Percentiles rank a stretch among this genome's conserved stretches.
phyloP scores from a whole-genome alignment of 179 eudicot species.

The Gypsophila paniculata region DNA sequence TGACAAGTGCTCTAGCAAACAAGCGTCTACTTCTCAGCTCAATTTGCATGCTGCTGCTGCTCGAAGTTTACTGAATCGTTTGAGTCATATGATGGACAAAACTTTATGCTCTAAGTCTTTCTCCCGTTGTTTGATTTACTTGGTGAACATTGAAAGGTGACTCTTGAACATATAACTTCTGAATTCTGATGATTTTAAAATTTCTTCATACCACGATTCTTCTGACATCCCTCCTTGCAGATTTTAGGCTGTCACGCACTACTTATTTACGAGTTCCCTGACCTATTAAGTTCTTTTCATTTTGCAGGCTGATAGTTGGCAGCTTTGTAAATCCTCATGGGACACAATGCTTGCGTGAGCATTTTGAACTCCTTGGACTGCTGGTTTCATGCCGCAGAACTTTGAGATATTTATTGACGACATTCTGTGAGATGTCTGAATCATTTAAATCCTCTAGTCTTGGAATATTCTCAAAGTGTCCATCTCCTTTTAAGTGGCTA shows the following conservation, averaged over 20 bases:
- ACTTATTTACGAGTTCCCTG: not conserved
- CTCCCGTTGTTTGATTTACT: conserved; percentile 36
- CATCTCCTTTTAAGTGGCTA: conserved; percentile 57
- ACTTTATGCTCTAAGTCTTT: conserved; percentile 45
- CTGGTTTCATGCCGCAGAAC: conserved; percentile 67
- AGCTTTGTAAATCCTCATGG: conserved; percentile 39
- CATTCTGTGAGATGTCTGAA: conserved; percentile 40
- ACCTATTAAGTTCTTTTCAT: not conserved
- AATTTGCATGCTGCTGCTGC: conserved; percentile 39
- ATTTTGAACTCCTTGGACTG: conserved; percentile 46
- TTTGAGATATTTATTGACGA: conserved; percentile 43
- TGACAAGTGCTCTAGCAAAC: conserved; percentile 24
- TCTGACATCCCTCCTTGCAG: not conserved
- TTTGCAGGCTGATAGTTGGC: conserved; percentile 67
- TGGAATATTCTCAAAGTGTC: conserved; percentile 36
- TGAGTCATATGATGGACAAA: conserved; percentile 57
- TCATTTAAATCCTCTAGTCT: conserved; percentile 32
- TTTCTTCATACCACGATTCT: not conserved
- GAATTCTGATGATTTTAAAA: not conserved
- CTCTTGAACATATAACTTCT: not conserved
- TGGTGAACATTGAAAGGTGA: conserved; percentile 85
- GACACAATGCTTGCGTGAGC: conserved; percentile 26
- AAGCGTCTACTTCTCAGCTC: conserved; percentile 25
- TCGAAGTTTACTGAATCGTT: conserved; percentile 48
- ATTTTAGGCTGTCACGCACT: conserved; percentile 10